phyloP scores from a whole-genome alignment of 2,329 filamentous ascomycete species.

The Diaporthe nobilis region DNA sequence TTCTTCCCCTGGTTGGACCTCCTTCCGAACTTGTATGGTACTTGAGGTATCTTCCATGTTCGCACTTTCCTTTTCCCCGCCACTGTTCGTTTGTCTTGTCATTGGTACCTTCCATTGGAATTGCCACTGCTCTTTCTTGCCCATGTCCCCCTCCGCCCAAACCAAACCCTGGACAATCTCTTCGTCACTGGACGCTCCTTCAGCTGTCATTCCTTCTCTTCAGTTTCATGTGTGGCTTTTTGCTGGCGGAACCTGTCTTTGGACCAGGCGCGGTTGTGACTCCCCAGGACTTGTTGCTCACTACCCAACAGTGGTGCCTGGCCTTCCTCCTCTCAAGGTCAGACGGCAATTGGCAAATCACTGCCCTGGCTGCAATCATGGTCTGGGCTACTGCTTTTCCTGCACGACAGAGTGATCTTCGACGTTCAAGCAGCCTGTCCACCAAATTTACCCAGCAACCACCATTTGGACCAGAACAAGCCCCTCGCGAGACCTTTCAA shows the following conservation, averaged over 20 bases:
- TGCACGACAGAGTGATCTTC: background rate
- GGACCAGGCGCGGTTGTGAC: constrained; percentile 1
- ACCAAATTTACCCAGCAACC: background rate
- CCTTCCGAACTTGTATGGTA: background rate
- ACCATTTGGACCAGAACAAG: background rate
- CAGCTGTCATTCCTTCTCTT: background rate
- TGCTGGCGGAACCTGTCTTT: background rate
- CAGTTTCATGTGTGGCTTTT: background rate
- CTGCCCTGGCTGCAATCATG: background rate
- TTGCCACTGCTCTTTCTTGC: background rate
- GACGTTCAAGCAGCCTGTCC: background rate
- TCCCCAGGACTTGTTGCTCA: background rate
- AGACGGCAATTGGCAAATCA: background rate
- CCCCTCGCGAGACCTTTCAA: no score
- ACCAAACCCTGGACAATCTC: background rate
- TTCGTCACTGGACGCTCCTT: background rate
- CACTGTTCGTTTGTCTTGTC: background rate
- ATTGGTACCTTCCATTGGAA: background rate
- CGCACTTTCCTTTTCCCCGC: no score
- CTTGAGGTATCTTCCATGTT: background rate
- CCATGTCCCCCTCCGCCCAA: background rate
- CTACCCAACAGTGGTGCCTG: background rate
- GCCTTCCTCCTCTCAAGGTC: background rate
- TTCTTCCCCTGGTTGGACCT: background rate
- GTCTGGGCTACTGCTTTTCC: background rate